phyloP scores from a whole-genome alignment of 768 basidiomycete species.

The Serendipita indica region DNA sequence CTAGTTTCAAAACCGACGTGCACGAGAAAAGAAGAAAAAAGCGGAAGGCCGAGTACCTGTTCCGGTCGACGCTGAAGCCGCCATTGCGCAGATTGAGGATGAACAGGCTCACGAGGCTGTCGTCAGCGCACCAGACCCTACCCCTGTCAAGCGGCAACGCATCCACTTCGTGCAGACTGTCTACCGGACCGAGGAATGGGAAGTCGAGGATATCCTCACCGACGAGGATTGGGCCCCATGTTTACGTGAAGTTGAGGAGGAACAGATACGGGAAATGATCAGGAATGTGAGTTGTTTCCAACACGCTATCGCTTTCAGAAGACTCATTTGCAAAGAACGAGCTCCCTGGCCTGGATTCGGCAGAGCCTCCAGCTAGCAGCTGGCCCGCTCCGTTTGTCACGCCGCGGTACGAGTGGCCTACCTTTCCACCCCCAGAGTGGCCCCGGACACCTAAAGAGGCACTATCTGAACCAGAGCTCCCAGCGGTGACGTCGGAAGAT shows the following conservation, averaged over 20 bases:
- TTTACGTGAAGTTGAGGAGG: too few species aligned
- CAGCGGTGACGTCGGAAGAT: not conserved
- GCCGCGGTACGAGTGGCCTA: not conserved
- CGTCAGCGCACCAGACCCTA: not conserved
- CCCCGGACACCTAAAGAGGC: not conserved
- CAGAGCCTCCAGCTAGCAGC: not conserved
- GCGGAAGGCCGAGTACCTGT: not conserved
- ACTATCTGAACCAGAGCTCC: not conserved
- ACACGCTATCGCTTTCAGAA: too few species aligned
- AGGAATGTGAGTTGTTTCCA: too few species aligned
- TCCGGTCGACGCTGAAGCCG: not conserved
- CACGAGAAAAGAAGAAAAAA: not conserved
- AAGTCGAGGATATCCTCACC: not conserved
- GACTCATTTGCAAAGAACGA: too few species aligned
- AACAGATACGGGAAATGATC: too few species aligned
- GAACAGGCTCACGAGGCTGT: not conserved
- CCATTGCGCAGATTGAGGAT: not conserved
- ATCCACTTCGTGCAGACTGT: not conserved
- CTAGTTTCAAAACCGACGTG: conserved; percentile 1
- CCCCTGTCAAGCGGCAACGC: not conserved
- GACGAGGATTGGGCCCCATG: too few species aligned
- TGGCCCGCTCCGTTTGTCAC: not conserved
- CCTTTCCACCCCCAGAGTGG: not conserved
- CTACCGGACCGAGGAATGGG: not conserved
- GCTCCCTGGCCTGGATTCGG: not conserved